Base-by-base conservation (phyloP, 2,329 filamentous ascomycete species). In the Fusarium albidum region DNA sequence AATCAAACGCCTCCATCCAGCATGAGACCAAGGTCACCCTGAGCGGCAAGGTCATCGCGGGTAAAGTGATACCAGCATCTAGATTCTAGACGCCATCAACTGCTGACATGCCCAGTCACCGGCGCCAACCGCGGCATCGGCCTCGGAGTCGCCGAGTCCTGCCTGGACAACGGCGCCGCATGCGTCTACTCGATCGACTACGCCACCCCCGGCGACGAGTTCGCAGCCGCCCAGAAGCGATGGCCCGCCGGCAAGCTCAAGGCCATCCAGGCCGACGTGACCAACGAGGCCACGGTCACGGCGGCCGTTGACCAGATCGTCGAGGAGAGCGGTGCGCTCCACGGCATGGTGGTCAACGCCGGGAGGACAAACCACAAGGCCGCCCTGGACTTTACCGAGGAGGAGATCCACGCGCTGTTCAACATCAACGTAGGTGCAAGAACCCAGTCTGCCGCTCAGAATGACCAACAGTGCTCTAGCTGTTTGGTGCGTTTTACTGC, bases 301-400 rank as follows among this genome's bases (percentile, higher is more conserved):
- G 66, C 68, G 6, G 76, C 76, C 5, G 66, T 81, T 31, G 73
- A 79, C 38, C 63, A 68, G 48, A 69, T 80, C 31, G 69, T 76
- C 8, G 66, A 66, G 18, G 63, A 69, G 34, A 66, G 67, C 17
- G 75, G 76, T 26, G 69, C 72, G 27, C 70, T 78, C 50, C 73
- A 79, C 59, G 77, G 77, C 52, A 78, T 83, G 71, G 77, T 82
- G 4, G 75, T 73, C 28, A 82, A 82, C 52, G 79, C 79, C 0
- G 79, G 79, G 12, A 68, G 75, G 10, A 82, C 79, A 11, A 79
- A 81, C 59, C 80, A 82, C 59, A 80, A 82, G 64, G 65, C 79
- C 4, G 79, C 79, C 1, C 66, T 82, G 6, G 78, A 82, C 17
- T 82, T 67, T 28, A 59, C 51, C 17, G 52, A 57, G 31, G 64